Percentiles rank a stretch among this genome's conserved stretches.
Conservation (phyloP, 768 basidiomycete species). For the Phylloporus sp. region DNA sequence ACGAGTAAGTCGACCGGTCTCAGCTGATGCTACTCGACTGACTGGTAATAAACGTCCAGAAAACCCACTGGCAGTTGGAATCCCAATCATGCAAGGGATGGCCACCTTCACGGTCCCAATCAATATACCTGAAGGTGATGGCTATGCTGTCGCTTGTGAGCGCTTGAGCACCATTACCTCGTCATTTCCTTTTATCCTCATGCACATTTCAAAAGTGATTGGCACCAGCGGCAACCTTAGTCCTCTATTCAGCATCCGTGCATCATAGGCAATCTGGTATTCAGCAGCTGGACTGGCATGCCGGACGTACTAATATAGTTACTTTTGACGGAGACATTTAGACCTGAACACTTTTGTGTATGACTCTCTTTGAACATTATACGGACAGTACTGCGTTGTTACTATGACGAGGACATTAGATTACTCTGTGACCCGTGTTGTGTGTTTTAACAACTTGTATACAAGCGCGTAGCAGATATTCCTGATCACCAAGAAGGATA, state of each 20-base stretch:
- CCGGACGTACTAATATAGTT: constrained; percentile 2
- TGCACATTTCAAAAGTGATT: constrained; percentile 42
- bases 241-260: constrained; percentile 52
- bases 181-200: neutral
- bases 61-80: constrained; percentile 51
- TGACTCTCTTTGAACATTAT: constrained; percentile 8
- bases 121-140: constrained; percentile 34
- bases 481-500: neutral
- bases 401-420: neutral
- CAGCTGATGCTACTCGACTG: neutral
- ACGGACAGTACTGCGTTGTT: constrained; percentile 10
- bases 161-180: constrained; percentile 38
- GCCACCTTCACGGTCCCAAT: constrained; percentile 51
- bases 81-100: constrained; percentile 49
- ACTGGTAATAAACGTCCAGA: constrained; percentile 39
- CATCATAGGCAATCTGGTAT: neutral
- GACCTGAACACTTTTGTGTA: neutral
- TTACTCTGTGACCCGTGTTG: no score
- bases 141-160: constrained; percentile 66
- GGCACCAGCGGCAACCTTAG: constrained; percentile 67
- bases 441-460: no score
- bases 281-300: neutral
- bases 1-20: constrained; percentile 34
- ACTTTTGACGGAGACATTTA: constrained; percentile 4
- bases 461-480: no score